Evolutionary conservation across 495 filamentous ascomycete genomes (phyloP), one percentile per base, ranked within the genome.

Genomic region (Podospora anserina): DNA sequence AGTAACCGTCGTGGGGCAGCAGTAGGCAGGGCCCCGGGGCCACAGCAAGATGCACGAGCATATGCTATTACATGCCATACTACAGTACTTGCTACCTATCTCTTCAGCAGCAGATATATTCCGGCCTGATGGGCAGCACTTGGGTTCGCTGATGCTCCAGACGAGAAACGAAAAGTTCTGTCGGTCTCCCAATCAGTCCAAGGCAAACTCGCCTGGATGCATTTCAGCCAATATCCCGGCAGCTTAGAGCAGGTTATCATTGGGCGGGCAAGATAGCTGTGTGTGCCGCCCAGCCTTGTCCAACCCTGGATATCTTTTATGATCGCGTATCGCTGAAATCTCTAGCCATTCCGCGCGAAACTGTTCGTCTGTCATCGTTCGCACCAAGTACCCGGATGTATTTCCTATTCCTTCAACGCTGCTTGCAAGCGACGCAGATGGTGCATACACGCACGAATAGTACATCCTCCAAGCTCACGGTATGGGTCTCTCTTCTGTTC

Each of bases 301-400:
- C 13, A 20, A 58, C 55, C 55, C 55, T 58, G 55, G 23, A 58
- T 7, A 58, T 5, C 55, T 58, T 18, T 16, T 58, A 19, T 26
- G 55, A n/a, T 58, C 55, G 55, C 55, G 55, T 58, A 58, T 58
- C 55, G 55, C 55, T 58, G 55, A 19, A 58, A 58, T 58, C 19
- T 20, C 55, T 9, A 58, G 55, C 55, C 55, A 26, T 26, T 58
- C 23, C 55, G 55, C 18, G 55, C 55, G 9, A 26, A 11, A 5
- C 23, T 26, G 55, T 58, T 26, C 55, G 23, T 58, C 39, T 49
- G 39, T 16, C 39, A 49, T 49, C 1, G 7, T 49, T 58, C 11
- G 5, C 55, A 58, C 18, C 55, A 20, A 26, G n/a, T 58, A 58
- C 23, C 23, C 55, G 55, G 55, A 20, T 58, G 55, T 58, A 58